Evolutionary conservation across 176 grass and related monocot species (phyloP).

Genomic region (Lolium multiflorum): DNA sequence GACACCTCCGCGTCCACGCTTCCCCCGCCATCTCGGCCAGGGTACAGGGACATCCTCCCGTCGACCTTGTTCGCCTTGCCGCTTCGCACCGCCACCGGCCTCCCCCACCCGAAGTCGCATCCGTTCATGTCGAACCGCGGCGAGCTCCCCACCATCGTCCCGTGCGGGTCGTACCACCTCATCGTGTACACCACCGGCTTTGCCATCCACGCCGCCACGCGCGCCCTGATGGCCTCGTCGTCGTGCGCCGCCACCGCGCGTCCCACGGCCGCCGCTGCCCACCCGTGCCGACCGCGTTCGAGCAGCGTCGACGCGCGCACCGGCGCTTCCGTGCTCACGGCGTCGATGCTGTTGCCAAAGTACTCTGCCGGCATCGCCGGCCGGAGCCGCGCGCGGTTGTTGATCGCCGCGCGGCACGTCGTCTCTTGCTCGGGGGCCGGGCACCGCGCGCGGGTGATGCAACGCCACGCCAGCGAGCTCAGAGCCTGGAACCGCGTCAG

Average conservation of each 20-base stretch:
- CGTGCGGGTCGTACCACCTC: neutral
- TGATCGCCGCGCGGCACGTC: slow-evolving; percentile 29
- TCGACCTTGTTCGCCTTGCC: neutral
- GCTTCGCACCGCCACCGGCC: neutral
- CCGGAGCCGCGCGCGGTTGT: slow-evolving; percentile 54
- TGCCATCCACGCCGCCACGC: slow-evolving; percentile 35
- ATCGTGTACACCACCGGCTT: neutral
- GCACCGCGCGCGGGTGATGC: slow-evolving; percentile 54
- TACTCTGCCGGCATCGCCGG: slow-evolving; percentile 53
- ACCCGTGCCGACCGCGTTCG: slow-evolving; percentile 48
- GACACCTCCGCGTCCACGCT: neutral
- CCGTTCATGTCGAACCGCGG: neutral
- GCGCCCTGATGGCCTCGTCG: slow-evolving; percentile 34
- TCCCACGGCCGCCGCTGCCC: slow-evolving; percentile 46
- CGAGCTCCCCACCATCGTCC: slow-evolving; percentile 14
- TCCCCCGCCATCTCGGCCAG: neutral
- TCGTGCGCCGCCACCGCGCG: slow-evolving; percentile 49
- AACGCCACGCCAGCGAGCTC: slow-evolving; percentile 53
- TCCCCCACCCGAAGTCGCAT: neutral
- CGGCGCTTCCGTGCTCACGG: neutral
- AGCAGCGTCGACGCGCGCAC: slow-evolving; percentile 52
- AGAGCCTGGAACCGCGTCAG: slow-evolving; percentile 70
- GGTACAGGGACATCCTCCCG: neutral
- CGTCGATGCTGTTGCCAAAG: slow-evolving; percentile 56
- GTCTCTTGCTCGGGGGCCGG: slow-evolving; percentile 36